Conservation (phyloP, 2,329 filamentous ascomycete genomes). For the Aspergillus ibericus region DNA sequence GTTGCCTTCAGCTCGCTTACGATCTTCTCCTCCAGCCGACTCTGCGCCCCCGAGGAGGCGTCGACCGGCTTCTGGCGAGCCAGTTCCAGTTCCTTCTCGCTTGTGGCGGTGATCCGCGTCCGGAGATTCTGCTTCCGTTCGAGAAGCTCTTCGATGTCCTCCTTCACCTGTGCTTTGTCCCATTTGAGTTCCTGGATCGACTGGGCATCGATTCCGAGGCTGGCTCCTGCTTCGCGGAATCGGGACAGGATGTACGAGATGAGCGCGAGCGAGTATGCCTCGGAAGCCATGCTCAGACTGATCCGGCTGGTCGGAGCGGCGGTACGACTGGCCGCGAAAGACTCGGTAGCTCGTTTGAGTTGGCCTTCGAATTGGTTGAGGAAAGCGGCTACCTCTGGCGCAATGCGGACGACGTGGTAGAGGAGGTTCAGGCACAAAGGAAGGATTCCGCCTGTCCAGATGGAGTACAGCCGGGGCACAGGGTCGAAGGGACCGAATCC, state of each 20-base stretch:
- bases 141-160: constrained; percentile 82
- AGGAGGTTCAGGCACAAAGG: constrained; percentile 88
- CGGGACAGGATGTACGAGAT: constrained; percentile 70
- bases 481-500: constrained; percentile 78
- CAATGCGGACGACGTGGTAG: constrained; percentile 74
- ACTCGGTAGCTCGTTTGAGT: constrained; percentile 67
- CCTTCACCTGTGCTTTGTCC: constrained; percentile 70
- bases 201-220: constrained; percentile 55
- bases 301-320: constrained; percentile 58
- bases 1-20: constrained; percentile 65
- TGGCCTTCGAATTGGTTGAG: constrained; percentile 86
- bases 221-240: constrained; percentile 64
- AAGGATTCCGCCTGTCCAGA: constrained; percentile 86
- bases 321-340: constrained; percentile 58
- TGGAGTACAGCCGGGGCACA: constrained; percentile 73
- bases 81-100: constrained; percentile 69
- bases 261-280: constrained; percentile 76
- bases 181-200: constrained; percentile 73
- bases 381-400: constrained; percentile 80
- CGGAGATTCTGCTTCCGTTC: constrained; percentile 67
- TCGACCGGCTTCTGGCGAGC: constrained; percentile 43
- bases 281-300: constrained; percentile 70
- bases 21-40: constrained; percentile 72
- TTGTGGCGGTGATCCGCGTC: constrained; percentile 71
- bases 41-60: constrained; percentile 55